A percentile compares a stretch with the other conserved stretches of the same genome.
Evolutionary conservation across 495 filamentous ascomycete genomes (phyloP).

Genomic region (Penicillium salamii): DNA sequence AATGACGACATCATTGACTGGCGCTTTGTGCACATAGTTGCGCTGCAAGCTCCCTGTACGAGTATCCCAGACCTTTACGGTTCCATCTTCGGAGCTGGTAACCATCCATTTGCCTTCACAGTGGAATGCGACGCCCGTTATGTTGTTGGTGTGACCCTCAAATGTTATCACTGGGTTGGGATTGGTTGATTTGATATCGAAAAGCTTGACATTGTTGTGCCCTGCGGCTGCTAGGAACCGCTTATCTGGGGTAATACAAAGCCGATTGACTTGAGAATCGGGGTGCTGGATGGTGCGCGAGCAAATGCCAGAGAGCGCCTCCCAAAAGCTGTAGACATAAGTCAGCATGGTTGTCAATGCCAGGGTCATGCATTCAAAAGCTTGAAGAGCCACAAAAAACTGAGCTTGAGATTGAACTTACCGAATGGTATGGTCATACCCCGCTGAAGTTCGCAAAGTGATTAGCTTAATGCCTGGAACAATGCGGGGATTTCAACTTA

Average conservation of each 20-base stretch:
- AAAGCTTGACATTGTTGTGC: conserved; percentile 92
- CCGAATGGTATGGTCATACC: conserved; percentile 99
- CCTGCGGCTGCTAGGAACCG: conserved; percentile 92
- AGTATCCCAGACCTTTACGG: conserved; percentile 99
- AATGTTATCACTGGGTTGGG: conserved; percentile 88
- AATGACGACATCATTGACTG: conserved; percentile 92
- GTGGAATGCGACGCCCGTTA: conserved; percentile 96
- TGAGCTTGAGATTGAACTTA: conserved; percentile 38
- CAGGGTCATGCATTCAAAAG: no score
- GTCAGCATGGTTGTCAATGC: not conserved
- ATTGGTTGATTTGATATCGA: conserved; percentile 95
- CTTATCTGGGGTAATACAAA: conserved; percentile 98
- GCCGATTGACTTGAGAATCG: conserved; percentile 95
- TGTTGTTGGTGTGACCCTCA: conserved; percentile 91
- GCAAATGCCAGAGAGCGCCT: conserved; percentile 95
- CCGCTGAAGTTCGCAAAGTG: conserved; percentile 57
- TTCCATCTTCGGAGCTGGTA: conserved; percentile 95
- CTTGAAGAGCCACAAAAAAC: no score
- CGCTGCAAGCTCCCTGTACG: conserved; percentile 82
- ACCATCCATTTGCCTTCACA: conserved; percentile 99
- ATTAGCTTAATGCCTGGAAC: conserved; percentile 27
- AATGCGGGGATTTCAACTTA: conserved; percentile 44
- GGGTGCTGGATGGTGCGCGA: conserved; percentile 96
- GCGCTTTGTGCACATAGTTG: conserved; percentile 81
- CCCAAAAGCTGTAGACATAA: conserved; percentile 75